Conservation (phyloP, 495 filamentous ascomycete genomes). For the Hypoxylon fuscum region DNA sequence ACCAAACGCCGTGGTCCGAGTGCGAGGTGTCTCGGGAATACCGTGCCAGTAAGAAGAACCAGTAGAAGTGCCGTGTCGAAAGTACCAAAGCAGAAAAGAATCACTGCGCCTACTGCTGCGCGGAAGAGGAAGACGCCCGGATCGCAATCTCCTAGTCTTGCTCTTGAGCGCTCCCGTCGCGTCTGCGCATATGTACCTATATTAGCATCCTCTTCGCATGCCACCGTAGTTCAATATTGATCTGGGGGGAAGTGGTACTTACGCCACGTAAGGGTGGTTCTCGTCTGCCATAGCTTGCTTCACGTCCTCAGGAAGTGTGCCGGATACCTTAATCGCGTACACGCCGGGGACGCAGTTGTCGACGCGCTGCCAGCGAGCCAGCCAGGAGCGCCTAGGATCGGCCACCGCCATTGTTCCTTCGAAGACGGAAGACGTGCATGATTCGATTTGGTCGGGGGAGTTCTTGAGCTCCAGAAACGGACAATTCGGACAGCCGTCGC, state of each 20-base stretch:
- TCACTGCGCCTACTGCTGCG: too few relatives aligned
- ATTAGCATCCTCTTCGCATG: neutral
- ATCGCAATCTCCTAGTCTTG: constrained; percentile 24
- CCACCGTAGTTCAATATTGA: neutral
- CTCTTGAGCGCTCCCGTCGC: constrained; percentile 23
- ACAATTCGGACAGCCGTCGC: constrained; percentile 95
- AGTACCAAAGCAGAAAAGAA: too few relatives aligned
- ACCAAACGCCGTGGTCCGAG: too few relatives aligned
- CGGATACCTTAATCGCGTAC: constrained; percentile 93
- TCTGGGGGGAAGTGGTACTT: too few relatives aligned
- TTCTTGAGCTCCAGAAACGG: constrained; percentile 83
- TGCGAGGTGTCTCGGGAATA: too few relatives aligned
- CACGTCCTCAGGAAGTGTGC: constrained; percentile 70
- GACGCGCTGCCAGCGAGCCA: constrained; percentile 92
- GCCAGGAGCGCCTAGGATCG: constrained; percentile 81
- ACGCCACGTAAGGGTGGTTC: constrained; percentile 72
- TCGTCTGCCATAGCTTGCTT: constrained; percentile 72
- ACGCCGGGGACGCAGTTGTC: constrained; percentile 85
- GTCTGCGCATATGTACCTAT: constrained; percentile 5
- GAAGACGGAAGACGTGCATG: constrained; percentile 94
- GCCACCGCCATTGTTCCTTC: constrained; percentile 85
- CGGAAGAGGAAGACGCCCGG: neutral
- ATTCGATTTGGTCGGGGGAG: constrained; percentile 79
- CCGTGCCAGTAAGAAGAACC: too few relatives aligned
- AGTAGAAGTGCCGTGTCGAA: too few relatives aligned